A percentile compares a stretch with the other conserved stretches of the same genome.
Evolutionary conservation across 768 basidiomycete genomes (phyloP).

Genomic region (Kwoniella shandongensis): DNA sequence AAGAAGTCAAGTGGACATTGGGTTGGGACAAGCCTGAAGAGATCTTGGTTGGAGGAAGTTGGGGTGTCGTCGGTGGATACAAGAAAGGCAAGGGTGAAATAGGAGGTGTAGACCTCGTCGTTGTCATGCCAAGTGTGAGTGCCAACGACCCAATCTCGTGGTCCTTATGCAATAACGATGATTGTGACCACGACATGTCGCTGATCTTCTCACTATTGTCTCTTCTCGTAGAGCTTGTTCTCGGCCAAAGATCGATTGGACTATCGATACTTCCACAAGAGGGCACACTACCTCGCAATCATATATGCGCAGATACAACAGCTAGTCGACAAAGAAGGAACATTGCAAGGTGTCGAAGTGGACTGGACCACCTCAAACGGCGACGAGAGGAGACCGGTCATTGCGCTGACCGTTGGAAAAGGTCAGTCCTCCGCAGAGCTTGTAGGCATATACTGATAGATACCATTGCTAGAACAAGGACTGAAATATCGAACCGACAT

Average conservation of each 20-base stretch:
- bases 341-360: slow-evolving; percentile 28
- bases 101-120: slow-evolving; percentile 74
- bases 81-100: slow-evolving; percentile 65
- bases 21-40: slow-evolving; percentile 75
- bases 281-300: slow-evolving; percentile 81
- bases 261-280: slow-evolving; percentile 85
- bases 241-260: slow-evolving; percentile 94
- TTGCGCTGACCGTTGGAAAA: slow-evolving; percentile 40
- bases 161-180: not conserved
- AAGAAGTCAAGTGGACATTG: slow-evolving; percentile 76
- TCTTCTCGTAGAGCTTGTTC: slow-evolving; percentile 62
- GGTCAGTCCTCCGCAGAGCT: slow-evolving; percentile 24
- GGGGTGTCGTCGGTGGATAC: slow-evolving; percentile 74
- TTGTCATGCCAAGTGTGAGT: slow-evolving; percentile 83
- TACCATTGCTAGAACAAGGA: slow-evolving; percentile 29
- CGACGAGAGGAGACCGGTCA: slow-evolving; percentile 37
- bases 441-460: slow-evolving; percentile 2
- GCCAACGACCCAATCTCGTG: too few relatives aligned
- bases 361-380: slow-evolving; percentile 28
- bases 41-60: slow-evolving; percentile 78
- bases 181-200: too few relatives aligned
- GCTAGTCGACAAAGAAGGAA: slow-evolving; percentile 12
- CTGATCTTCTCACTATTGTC: too few relatives aligned
- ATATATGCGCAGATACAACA: slow-evolving; percentile 63
- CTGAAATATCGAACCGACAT: slow-evolving; percentile 68